Evolutionary conservation across 2,329 filamentous ascomycete genomes (phyloP).

Genomic region (Leptographium galeiforme): DNA sequence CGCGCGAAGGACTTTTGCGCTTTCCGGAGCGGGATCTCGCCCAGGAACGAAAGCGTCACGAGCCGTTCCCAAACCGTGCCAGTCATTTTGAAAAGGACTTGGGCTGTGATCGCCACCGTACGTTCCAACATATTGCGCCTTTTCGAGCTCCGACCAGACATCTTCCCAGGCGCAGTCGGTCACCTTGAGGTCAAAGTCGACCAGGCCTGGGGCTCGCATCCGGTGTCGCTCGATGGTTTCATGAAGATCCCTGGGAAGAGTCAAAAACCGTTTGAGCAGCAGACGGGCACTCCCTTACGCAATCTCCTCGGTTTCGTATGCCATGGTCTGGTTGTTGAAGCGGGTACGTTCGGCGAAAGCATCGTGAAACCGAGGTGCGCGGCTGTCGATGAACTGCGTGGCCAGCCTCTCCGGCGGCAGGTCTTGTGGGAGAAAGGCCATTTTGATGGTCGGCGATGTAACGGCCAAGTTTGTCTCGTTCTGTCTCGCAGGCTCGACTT

Average conservation of each 20-base stretch:
- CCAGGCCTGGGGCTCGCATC: background rate
- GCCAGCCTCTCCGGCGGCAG: background rate
- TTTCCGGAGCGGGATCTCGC: conserved; percentile 4
- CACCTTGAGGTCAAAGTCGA: conserved; percentile 7
- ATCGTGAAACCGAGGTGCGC: conserved; percentile 6
- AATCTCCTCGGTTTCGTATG: conserved; percentile 5
- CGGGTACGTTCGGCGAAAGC: conserved; percentile 1
- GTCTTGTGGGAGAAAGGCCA: background rate
- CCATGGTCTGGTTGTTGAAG: conserved; percentile 4
- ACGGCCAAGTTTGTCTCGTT: too few relatives aligned
- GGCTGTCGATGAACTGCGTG: conserved; percentile 5
- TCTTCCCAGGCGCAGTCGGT: conserved; percentile 8
- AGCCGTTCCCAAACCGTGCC: background rate
- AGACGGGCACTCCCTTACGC: background rate
- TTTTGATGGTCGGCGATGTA: background rate
- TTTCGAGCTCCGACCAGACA: conserved; percentile 4
- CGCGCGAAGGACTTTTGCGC: conserved; percentile 5
- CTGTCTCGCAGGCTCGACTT: too few relatives aligned
- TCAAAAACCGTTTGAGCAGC: background rate
- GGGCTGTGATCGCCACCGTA: background rate
- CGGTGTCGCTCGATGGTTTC: conserved; percentile 3
- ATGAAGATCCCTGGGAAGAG: conserved; percentile 1
- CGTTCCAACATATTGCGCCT: conserved; percentile 1
- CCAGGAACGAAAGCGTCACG: conserved; percentile 3
- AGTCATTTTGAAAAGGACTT: background rate